phyloP scores from a whole-genome alignment of 176 grass and related monocot species.

The Guadua angustifolia region DNA sequence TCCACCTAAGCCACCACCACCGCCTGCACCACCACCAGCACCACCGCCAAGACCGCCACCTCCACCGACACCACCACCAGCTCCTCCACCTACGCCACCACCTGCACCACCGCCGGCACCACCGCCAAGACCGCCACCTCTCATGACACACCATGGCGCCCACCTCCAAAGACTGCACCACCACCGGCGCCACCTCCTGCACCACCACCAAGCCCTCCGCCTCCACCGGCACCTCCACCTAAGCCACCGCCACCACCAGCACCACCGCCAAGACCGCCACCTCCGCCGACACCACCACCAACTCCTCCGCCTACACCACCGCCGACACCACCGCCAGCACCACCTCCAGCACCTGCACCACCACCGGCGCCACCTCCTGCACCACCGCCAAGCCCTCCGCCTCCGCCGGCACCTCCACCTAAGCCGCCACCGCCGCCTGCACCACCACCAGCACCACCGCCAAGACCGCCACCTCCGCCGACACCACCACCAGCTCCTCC shows the following conservation, averaged over 20 bases:
- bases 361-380: neutral
- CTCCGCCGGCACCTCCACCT: no score
- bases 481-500: neutral
- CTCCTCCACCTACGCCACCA: conserved; percentile 5
- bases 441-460: conserved; percentile 17
- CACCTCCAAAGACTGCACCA: neutral
- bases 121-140: no score
- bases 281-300: neutral
- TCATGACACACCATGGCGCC: no score
- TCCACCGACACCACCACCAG: neutral
- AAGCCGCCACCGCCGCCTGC: no score
- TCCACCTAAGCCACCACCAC: neutral
- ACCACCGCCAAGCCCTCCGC: neutral
- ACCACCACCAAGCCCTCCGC: neutral
- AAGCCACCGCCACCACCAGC: conserved; percentile 14
- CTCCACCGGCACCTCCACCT: conserved; percentile 35
- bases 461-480: neutral
- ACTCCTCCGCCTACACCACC: neutral
- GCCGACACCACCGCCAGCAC: conserved; percentile 6
- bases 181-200: neutral
- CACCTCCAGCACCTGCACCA: neutral
- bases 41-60: neutral
- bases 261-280: neutral
- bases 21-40: neutral
- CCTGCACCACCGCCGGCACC: neutral